Conservation (phyloP, 2,329 filamentous ascomycete species). For the Microsporum ferrugineum region DNA sequence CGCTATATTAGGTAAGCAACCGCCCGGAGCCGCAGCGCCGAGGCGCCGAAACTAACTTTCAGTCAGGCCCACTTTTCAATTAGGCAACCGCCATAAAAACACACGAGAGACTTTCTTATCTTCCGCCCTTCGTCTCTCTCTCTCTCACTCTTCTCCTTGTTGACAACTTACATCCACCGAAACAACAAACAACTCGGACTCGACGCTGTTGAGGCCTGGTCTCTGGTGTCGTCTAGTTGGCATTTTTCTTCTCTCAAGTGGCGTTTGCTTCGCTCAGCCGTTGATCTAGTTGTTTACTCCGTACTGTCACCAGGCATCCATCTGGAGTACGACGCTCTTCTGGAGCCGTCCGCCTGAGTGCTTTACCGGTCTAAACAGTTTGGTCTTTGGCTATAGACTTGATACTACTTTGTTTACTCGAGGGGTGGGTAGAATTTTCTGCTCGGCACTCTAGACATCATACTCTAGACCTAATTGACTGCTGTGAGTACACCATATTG, state of each 20-base stretch:
- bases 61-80: background rate
- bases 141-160: background rate
- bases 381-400: background rate
- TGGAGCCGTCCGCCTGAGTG: background rate
- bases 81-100: constrained; percentile 3
- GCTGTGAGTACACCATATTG: background rate
- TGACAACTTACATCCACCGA: background rate
- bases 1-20: background rate
- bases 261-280: background rate
- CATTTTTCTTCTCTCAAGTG: background rate
- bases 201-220: background rate
- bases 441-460: background rate
- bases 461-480: background rate
- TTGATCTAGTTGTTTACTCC: background rate
- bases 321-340: background rate
- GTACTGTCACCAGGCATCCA: background rate
- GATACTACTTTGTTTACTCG: background rate
- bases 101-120: background rate
- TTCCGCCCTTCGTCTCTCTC: background rate
- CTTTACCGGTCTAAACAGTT: background rate
- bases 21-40: background rate
- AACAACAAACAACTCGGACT: background rate
- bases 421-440: background rate
- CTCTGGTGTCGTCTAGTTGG: background rate
- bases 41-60: background rate